These are phyloP conservation scores for Paramyrothecium sp. DNA, from an alignment of 2,329 filamentous ascomycete species.

Conservation along the genomic window DNA sequence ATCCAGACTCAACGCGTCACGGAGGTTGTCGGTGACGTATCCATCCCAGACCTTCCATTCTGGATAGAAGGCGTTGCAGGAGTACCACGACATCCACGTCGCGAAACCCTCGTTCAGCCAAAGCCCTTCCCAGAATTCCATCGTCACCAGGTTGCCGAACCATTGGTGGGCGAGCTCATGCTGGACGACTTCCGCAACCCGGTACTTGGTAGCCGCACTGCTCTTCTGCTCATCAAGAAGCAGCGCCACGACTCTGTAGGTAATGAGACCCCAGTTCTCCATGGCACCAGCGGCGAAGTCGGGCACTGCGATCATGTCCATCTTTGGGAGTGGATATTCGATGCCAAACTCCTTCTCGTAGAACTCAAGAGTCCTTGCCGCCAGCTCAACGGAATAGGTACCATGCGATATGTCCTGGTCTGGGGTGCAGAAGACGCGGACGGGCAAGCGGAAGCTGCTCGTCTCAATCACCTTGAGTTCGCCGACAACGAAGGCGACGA, in stretches of 20 bases:
- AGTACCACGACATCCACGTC: constrained; percentile 57
- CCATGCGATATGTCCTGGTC: constrained; percentile 90
- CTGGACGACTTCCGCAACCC: constrained; percentile 92
- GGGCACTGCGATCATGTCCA: constrained; percentile 71
- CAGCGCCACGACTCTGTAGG: constrained; percentile 81
- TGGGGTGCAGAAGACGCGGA: constrained; percentile 90
- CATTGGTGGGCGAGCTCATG: constrained; percentile 97
- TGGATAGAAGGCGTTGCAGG: constrained; percentile 91
- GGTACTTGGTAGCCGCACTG: constrained; percentile 85
- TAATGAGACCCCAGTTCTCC: constrained; percentile 98
- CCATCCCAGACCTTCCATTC: constrained; percentile 98
- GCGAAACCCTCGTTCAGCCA: constrained; percentile 97
- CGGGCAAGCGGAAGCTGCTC: constrained; percentile 84
- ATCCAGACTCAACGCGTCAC: constrained; percentile 83
- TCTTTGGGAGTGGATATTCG: constrained; percentile 54
- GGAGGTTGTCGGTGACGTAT: constrained; percentile 90
- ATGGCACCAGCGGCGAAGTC: constrained; percentile 95
- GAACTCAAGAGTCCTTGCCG: constrained; percentile 84
- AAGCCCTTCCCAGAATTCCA: constrained; percentile 98
- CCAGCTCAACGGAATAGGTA: constrained; percentile 85
- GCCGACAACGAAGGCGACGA: constrained; percentile 90
- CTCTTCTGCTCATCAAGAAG: constrained; percentile 90
- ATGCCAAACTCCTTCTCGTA: constrained; percentile 94
- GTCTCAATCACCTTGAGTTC: constrained; percentile 94
- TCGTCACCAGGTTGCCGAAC: constrained; percentile 97